A percentile compares a stretch with the other conserved stretches of the same genome.
These are phyloP conservation scores for Peronospora tabacina DNA, from an alignment of 352 stramenopile species.

Conservation along the genomic window DNA sequence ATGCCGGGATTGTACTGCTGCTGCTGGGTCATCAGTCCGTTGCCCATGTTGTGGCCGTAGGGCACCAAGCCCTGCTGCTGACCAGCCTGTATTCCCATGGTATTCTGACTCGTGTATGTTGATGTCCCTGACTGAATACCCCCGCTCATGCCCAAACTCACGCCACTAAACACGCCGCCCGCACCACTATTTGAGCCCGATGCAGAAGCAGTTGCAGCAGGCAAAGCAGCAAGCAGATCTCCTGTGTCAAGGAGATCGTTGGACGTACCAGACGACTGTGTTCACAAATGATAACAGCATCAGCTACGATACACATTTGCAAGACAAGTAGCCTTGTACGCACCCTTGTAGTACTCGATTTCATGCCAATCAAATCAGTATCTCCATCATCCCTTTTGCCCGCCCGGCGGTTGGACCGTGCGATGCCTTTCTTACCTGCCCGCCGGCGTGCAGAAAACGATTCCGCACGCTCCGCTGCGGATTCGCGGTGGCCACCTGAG, in stretches of 20 bases:
- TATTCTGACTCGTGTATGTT: constrained; percentile 39
- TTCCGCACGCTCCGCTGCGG: constrained; percentile 45
- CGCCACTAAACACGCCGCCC: constrained; percentile 56
- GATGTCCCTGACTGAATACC: constrained; percentile 16
- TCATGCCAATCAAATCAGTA: constrained; percentile 56
- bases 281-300: constrained; percentile 8
- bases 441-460: constrained; percentile 63
- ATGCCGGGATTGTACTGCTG: constrained; percentile 44
- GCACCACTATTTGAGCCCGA: constrained; percentile 18
- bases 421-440: constrained; percentile 57
- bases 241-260: constrained; percentile 44
- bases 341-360: constrained; percentile 29
- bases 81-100: constrained; percentile 23
- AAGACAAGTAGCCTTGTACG: constrained; percentile 3
- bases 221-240: constrained; percentile 38
- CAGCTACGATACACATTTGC: constrained; percentile 7
- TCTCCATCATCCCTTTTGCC: constrained; percentile 50
- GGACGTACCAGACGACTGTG: constrained; percentile 26
- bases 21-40: constrained; percentile 38
- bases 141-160: constrained; percentile 43
- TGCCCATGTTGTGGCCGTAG: constrained; percentile 30
- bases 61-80: constrained; percentile 30
- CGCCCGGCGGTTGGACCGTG: constrained; percentile 34
- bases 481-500: constrained; percentile 23
- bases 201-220: constrained; percentile 25